Evolutionary conservation across 352 stramenopile species (phyloP), one percentile per base, ranked within the genome.

Genomic region (Globisporangium irregulare): DNA sequence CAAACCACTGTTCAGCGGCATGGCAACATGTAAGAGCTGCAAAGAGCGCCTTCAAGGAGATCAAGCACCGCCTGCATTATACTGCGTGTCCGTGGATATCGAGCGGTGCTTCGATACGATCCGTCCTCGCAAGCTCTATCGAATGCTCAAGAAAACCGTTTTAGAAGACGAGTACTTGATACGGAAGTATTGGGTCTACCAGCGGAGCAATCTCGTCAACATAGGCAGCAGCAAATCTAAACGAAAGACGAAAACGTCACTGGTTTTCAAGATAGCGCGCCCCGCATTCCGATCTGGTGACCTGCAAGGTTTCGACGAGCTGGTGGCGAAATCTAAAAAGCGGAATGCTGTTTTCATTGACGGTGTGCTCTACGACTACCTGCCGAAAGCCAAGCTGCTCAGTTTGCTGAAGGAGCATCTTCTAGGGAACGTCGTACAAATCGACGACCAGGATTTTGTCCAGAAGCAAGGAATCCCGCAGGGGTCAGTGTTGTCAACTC

Each of bases 61-160:
- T 15, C 34, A 36, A 10, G 20, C 36, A 32, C 3, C 20, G 3
- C 71, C 71, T 48, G 67, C 68, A 38, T 46, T 86, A 24, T 92
- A 90, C 53, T 87, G 79, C 51, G 82, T 91, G 6, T 78, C 77
- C 7, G 80, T 94, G 8, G 87, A 94, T 34, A 82, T 93, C n/a
- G 85, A 92, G 53, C 76, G 84, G 2, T 94, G 87, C 46, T 94
- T 94, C 60, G 87, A 94, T 72, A 93, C 82, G 1, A 93, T 94
- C 59, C 81, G 78, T 6, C 79, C 82, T 4, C 72, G 68, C 3
- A 91, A 88, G 66, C 73, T 94, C 2, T 84, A 89, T 34, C 74
- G 83, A 18, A 72, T 92, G 12, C 64, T 94, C 8, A 91, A 91
- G 36, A 85, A 85, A 54, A 67, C 80, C 2, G 64, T 94, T 3